Evolutionary conservation across 2,329 filamentous ascomycete species (phyloP), one percentile per base, ranked within the genome.

Genomic region (Exserohilum rostratum): DNA sequence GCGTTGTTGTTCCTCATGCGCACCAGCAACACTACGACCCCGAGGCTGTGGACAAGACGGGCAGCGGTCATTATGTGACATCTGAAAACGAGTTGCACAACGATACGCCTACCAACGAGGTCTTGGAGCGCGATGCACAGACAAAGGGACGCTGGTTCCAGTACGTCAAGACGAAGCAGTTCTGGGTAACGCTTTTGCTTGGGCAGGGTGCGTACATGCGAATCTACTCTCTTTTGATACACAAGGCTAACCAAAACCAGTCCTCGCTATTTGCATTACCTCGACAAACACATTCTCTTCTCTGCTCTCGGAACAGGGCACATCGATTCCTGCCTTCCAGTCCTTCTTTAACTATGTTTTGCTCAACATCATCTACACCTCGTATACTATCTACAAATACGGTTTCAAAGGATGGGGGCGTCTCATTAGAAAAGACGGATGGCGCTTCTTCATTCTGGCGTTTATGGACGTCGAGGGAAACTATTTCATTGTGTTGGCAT

Each of bases 391-490:
- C 30, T 90, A 90, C 80, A 83, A 84, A 64, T 91, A 96, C 71
- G 93, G 95, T 4, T 82, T 87, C 65, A 86, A 85, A 68, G 85
- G 84, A 66, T 96, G 90, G 83, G 71, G 78, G 42, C 78, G 79
- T 44, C 74, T 96, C 50, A 70, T 92, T 12, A 72, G 79, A 47
- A 83, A 82, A 57, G 88, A 96, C 72, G 91, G 92, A 54, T 98
- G 93, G 95, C 91, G 91, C 78, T 98, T 81, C 79, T 84, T 96
- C 67, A 90, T 97, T 75, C 85, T 99, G 57, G 87, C 90, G 47
- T 97, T 98, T 76, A 84, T 95, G 65, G 95, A 99, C 72, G 93
- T 98, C 45, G 85, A 97, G 78, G 95, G 95, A 58, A 99, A 99
- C 79, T 99, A 97, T 81, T 98, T 98, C 74, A 93, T 93, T 68